A percentile compares a stretch with the other conserved stretches of the same genome.
Evolutionary conservation across 495 filamentous ascomycete genomes (phyloP).

Genomic region (Podospora bellae-mahoneyi): DNA sequence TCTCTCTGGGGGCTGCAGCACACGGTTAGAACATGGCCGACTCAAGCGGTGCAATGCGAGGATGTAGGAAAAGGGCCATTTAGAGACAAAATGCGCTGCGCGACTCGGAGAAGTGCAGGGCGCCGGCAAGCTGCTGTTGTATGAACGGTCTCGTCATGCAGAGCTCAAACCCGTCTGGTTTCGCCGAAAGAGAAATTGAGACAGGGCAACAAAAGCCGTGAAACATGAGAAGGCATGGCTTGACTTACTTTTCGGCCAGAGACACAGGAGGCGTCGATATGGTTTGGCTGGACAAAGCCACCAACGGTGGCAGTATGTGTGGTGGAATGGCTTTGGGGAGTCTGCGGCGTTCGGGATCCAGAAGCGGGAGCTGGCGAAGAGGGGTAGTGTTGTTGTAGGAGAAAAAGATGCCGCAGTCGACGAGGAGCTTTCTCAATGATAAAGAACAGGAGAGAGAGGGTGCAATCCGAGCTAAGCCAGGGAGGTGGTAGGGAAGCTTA

Average conservation of each 20-base stretch:
- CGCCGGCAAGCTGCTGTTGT: constrained; percentile 16
- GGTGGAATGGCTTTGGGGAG: neutral
- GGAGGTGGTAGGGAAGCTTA: constrained; percentile 9
- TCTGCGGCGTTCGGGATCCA: neutral
- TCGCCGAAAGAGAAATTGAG: neutral
- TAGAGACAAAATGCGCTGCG: constrained; percentile 18
- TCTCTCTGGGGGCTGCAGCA: constrained; percentile 11
- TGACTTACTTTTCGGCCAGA: constrained; percentile 11
- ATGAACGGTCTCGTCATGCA: neutral
- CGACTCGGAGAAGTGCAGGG: constrained; percentile 21
- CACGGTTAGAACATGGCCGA: constrained; percentile 17
- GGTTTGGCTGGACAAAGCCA: neutral
- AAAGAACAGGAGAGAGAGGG: constrained; percentile 12
- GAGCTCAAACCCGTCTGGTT: neutral
- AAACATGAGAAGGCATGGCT: neutral
- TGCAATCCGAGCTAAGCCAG: neutral
- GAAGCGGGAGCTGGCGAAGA: neutral
- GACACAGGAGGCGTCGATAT: neutral
- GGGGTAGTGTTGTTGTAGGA: neutral
- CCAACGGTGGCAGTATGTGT: neutral
- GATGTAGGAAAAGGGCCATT: constrained; percentile 1
- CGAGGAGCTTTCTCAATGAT: constrained; percentile 9
- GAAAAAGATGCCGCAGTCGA: neutral
- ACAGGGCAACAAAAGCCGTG: constrained; percentile 4
- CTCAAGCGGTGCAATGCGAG: constrained; percentile 1